Evolutionary conservation across 108 stramenopile genomes (phyloP).

Genomic region (Conticribra weissflogii): DNA sequence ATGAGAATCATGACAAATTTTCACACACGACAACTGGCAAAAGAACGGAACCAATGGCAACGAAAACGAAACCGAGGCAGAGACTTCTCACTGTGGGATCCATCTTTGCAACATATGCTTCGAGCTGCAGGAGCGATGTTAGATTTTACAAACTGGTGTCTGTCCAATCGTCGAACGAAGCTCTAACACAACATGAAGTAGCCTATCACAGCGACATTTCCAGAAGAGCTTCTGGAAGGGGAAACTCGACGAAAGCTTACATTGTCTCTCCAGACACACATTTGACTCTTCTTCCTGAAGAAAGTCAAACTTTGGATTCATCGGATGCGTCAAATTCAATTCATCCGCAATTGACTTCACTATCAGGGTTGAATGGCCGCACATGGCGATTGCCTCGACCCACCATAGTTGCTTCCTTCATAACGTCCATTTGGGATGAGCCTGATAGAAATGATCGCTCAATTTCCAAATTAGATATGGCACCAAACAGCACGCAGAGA

Average conservation of each 20-base stretch:
- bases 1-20: not conserved
- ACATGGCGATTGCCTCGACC: constrained; percentile 41
- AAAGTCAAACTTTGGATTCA: not conserved
- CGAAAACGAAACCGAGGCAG: constrained; percentile 34
- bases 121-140: not conserved
- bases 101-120: constrained; percentile 32
- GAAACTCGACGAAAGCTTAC: constrained; percentile 28
- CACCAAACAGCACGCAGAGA: not conserved
- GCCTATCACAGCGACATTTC: not conserved
- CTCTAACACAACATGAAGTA: not conserved
- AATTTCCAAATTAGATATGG: not conserved
- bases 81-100: constrained; percentile 41
- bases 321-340: not conserved
- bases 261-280: constrained; percentile 40
- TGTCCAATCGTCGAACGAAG: constrained; percentile 8
- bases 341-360: constrained; percentile 8
- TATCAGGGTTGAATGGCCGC: constrained; percentile 11
- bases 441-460: not conserved
- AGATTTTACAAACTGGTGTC: constrained; percentile 33
- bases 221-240: too few relatives aligned
- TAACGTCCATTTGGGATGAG: constrained; percentile 30
- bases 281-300: constrained; percentile 21
- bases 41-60: constrained; percentile 6
- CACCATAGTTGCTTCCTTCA: constrained; percentile 19
- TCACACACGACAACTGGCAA: not conserved